Conservation (phyloP, 495 filamentous ascomycete species). For the Annulohypoxylon bovei region DNA sequence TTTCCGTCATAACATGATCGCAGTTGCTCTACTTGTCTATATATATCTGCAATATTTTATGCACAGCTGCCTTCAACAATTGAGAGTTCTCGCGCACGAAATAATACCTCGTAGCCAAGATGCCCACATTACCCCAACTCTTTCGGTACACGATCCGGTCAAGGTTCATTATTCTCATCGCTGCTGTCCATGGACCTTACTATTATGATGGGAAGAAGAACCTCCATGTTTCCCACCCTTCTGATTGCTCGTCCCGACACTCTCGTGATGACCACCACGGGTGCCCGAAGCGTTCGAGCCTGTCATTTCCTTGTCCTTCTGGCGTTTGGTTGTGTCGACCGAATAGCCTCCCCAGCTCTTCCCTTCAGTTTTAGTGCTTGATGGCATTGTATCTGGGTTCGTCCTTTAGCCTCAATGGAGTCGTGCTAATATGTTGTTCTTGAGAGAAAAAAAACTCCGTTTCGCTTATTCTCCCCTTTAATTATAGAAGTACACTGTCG, state of each 20-base stretch:
- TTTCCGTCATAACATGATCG: background rate
- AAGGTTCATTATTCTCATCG: background rate
- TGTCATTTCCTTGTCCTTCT: constrained; percentile 6
- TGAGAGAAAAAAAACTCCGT: background rate
- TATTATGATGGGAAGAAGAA: background rate
- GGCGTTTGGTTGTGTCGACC: background rate
- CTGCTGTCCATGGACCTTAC: background rate
- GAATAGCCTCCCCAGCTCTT: background rate
- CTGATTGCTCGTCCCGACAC: constrained; percentile 12
- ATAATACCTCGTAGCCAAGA: no score
- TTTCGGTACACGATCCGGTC: no score
- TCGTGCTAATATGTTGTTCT: background rate
- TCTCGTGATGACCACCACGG: constrained; percentile 26
- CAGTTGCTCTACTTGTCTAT: no score
- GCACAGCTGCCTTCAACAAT: no score
- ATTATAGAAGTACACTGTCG: no score
- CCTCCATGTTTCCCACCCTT: constrained; percentile 14
- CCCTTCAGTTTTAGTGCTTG: background rate
- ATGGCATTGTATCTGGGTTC: background rate
- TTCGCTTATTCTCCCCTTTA: background rate
- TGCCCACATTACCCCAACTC: no score
- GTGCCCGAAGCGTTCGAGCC: constrained; percentile 24
- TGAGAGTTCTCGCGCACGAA: no score
- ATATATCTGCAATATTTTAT: background rate
- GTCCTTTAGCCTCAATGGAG: background rate